Evolutionary conservation across 2,329 filamentous ascomycete genomes (phyloP), one percentile per base, ranked within the genome.

Genomic region (Phaeosphaeria sp.): DNA sequence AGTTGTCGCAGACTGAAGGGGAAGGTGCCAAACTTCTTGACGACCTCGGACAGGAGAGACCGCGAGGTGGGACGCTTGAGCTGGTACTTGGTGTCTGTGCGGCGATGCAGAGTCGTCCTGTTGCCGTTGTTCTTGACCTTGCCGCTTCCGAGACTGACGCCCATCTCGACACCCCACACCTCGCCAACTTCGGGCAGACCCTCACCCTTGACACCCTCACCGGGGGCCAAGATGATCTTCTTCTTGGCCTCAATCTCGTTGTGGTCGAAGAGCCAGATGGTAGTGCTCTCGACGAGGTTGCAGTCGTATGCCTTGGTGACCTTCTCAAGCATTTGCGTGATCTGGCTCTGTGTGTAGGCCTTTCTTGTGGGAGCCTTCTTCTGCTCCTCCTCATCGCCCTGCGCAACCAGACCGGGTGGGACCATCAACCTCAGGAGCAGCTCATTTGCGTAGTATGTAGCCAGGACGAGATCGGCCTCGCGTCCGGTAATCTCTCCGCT

Each of bases 171-270:
- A 79, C 95, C 95, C 95, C 95, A 99, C 60, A 96, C 93, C 78
- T 99, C 95, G 67, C 92, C 90, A 56, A 96, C 82, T 74, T 96
- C 94, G 56, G 95, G 91, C 56, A 88, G 80, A 74, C 95, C 95
- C 61, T 99, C 95, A 56, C 94, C 94, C 83, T 93, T 96, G 75
- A 91, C 88, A 65, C 92, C 92, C 73, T 97, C 93, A 51, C 89
- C 87, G 33, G 93, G 91, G 22, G 92, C 86, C 56, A 99, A 84
- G 67, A 99, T 95, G 74, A 99, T 97, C 88, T 97, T 98, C 89
- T 97, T 97, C 84, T 90, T 89, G 72, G 91, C 91, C 83, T 99
- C 95, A 65, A 99, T 98, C 80, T 99, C 95, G 80, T 98, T 97
- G 78, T 91, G 91, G 75, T 92, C 93, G 77, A 99, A 98, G 60